Conservation (phyloP, 306 rosid species). For the Comarum palustre region DNA sequence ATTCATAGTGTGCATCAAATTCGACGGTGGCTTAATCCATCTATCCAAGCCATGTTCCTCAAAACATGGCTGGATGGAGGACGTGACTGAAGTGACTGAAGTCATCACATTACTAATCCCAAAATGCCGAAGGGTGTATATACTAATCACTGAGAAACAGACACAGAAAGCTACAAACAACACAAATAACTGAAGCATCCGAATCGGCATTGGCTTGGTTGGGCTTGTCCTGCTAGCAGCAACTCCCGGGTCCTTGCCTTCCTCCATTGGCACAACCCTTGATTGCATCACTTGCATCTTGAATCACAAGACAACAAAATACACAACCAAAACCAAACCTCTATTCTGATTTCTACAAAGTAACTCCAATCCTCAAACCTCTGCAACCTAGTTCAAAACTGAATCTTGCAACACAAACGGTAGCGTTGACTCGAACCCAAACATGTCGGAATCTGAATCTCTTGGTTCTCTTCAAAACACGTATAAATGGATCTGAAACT, state of each 20-base stretch:
- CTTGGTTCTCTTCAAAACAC: conserved; percentile 2
- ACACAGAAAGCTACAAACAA: conserved; percentile 58
- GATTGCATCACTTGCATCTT: conserved; percentile 83
- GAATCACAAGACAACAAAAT: conserved; percentile 2
- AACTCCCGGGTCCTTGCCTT: conserved; percentile 56
- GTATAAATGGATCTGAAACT: conserved; percentile 33
- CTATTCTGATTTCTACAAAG: not conserved
- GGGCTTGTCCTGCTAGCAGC: conserved; percentile 39
- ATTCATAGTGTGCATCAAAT: conserved; percentile 65
- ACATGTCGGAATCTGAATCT: conserved; percentile 1
- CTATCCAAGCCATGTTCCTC: conserved; percentile 56
- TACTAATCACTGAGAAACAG: conserved; percentile 62
- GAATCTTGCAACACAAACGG: not conserved
- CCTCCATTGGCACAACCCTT: conserved; percentile 63
- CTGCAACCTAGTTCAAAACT: not conserved
- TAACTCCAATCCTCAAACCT: not conserved
- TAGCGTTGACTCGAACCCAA: not conserved
- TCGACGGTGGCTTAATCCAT: conserved; percentile 63
- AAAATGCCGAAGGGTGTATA: conserved; percentile 67
- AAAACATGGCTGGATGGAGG: conserved; percentile 63
- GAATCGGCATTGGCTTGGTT: conserved; percentile 58
- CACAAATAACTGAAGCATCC: conserved; percentile 54
- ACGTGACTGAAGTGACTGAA: conserved; percentile 36
- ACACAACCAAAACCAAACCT: conserved; percentile 23
- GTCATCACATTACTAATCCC: conserved; percentile 54